phyloP scores from a whole-genome alignment of 202 grass and related monocot species.

The Eragrostis tef region DNA sequence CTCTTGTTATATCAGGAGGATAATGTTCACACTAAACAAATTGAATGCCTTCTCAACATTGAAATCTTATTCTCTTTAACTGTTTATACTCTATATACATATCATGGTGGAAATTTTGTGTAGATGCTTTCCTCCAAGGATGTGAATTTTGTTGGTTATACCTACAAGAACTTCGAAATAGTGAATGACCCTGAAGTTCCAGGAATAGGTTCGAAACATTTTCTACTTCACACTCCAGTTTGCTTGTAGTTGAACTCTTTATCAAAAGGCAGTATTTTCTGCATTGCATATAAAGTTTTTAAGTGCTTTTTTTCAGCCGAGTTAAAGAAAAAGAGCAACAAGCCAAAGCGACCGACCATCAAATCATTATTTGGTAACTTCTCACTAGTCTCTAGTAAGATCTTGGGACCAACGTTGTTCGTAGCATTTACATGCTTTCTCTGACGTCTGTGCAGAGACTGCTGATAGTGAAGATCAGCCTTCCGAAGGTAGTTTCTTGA shows the following conservation, averaged over 20 bases:
- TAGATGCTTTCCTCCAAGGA: conserved; percentile 82
- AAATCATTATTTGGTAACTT: conserved; percentile 80
- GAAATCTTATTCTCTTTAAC: conserved; percentile 14
- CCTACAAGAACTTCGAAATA: conserved; percentile 85
- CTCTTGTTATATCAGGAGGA: not conserved
- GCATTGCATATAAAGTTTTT: not conserved
- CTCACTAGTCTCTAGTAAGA: not conserved
- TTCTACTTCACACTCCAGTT: not conserved
- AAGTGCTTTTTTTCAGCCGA: conserved; percentile 54
- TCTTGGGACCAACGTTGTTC: conserved; percentile 9
- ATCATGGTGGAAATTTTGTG: conserved; percentile 29
- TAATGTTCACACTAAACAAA: not conserved
- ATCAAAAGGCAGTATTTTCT: conserved; percentile 10
- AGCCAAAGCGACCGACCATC: conserved; percentile 72
- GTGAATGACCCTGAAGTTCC: conserved; percentile 69
- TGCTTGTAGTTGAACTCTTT: conserved; percentile 24
- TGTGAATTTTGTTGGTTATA: conserved; percentile 72
- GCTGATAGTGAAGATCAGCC: conserved; percentile 50
- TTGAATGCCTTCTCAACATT: not conserved
- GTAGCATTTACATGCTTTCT: conserved; percentile 34
- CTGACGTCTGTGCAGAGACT: conserved; percentile 54
- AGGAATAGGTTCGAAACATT: conserved; percentile 58
- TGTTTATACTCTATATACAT: conserved; percentile 33
- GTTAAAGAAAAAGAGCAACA: conserved; percentile 70
- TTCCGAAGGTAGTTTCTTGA: conserved; percentile 71